Conservation (phyloP, 164 flowering plant species). For the Chloranthus sessilifolius region DNA sequence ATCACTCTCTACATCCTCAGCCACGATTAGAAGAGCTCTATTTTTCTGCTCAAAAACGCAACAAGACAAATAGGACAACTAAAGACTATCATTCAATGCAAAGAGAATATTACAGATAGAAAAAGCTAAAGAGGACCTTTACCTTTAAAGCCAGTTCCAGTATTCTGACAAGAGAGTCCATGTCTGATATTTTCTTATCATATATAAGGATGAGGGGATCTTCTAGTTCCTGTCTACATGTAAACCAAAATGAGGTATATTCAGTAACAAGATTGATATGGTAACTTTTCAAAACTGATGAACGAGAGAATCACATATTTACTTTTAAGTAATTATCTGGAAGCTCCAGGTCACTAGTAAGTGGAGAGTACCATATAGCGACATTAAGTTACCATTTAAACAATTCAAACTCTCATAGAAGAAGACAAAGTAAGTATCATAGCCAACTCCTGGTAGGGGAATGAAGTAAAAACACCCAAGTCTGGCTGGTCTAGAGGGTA, state of each 20-base stretch:
- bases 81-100: neutral
- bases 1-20: conserved; percentile 88
- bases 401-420: too few species aligned
- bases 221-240: conserved; percentile 65
- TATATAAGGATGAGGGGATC: conserved; percentile 74
- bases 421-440: too few species aligned
- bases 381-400: too few species aligned
- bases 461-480: too few species aligned
- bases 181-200: conserved; percentile 74
- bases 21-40: conserved; percentile 66
- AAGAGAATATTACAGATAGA: neutral
- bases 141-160: conserved; percentile 68
- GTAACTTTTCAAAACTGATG: too few species aligned
- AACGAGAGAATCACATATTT: too few species aligned
- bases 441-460: too few species aligned
- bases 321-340: too few species aligned
- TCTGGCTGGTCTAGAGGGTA: too few species aligned
- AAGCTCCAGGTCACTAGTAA: too few species aligned
- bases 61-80: neutral
- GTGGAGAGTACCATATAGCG: too few species aligned
- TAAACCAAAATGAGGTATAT: conserved; percentile 3
- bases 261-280: neutral
- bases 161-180: conserved; percentile 48
- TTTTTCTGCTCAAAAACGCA: conserved; percentile 28
- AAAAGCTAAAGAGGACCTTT: conserved; percentile 4